Evolutionary conservation across 805 yeast species (phyloP).

Genomic region (Cyberlindnera japonica): DNA sequence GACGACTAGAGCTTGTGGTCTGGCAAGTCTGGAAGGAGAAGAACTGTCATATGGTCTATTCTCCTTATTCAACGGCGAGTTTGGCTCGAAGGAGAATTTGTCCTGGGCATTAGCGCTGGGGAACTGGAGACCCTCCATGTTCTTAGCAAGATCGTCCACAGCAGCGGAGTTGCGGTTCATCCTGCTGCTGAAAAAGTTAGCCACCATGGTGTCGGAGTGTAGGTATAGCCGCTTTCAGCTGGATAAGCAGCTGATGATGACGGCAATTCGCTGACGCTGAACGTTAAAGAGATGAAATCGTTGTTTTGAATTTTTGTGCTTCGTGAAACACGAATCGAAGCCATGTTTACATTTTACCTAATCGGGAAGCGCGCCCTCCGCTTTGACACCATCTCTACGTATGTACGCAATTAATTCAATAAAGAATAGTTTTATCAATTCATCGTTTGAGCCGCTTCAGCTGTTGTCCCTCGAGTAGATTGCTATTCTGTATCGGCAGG

Average conservation of each 20-base stretch:
- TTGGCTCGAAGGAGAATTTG: conserved; percentile 28
- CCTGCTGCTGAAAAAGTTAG: conserved; percentile 27
- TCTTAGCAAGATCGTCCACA: conserved; percentile 27
- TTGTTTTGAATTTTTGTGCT: conserved; percentile 8
- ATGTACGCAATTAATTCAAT: too few species aligned
- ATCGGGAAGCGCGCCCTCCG: conserved; percentile 11
- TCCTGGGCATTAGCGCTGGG: conserved; percentile 17
- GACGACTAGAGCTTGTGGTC: conserved; percentile 7
- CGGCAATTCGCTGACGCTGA: too few species aligned
- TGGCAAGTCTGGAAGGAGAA: conserved; percentile 27
- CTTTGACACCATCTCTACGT: conserved; percentile 1
- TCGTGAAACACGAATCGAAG: conserved; percentile 9
- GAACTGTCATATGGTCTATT: conserved; percentile 31
- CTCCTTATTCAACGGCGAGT: conserved; percentile 41
- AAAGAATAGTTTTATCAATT: neutral
- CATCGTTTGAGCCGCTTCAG: conserved; percentile 8
- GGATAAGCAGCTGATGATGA: neutral
- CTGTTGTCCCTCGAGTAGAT: conserved; percentile 6
- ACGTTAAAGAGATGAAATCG: neutral
- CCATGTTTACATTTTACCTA: conserved; percentile 25
- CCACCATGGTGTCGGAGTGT: conserved; percentile 22
- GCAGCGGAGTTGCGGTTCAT: conserved; percentile 15
- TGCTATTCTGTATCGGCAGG: conserved; percentile 7
- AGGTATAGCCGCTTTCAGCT: too few species aligned
- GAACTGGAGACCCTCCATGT: conserved; percentile 28